Base-by-base conservation (phyloP, 768 basidiomycete genomes). In the Auriscalpium microsporum region DNA sequence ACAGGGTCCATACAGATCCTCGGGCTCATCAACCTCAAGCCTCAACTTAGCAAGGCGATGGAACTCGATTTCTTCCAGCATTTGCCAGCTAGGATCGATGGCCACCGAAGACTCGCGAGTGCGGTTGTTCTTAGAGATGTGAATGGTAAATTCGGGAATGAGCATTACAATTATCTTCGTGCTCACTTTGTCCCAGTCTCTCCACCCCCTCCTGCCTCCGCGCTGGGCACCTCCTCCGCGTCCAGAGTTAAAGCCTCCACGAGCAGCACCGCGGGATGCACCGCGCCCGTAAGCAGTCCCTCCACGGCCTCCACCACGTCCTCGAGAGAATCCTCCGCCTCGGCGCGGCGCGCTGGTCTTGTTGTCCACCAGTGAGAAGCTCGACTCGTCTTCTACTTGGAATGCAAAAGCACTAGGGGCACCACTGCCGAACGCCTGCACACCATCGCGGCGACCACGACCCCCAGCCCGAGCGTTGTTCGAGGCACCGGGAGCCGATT, bases 21-120 rank as follows among this genome's bases (percentile, higher is more conserved):
- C 91, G 10, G 86, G 90, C 42, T 91, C 87, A 61, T 95, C 91
- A 17, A 98, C 93, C 54, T 93, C 91, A n/a, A 99, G 81, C 49
- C 90, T 80, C 59, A 98, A 76, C 72, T 98, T 99, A 11, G 84
- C 72, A 56, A 99, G 77, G 52, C 95, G 85, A 71, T 89, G 82
- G 75, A 97, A 97, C 68, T 97, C 94, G 63, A 99, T 86, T 74
- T 99, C 96, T 72, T 99, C 96, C 48, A 96, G 75, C 80, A 96
- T 86, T n/a, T 78, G 72, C 96, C 96, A 99, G 58, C 87, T 84
- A 17, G 90, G 83, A 50, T 87, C 87, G 64, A 99, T 95, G 23
- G 86, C 87, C 55, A 99, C 91, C 1, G 92, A 94, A 4, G 94
- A 87, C 72, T 98, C 95, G 50, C 96, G 83, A 42, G 83, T 80